Conservation (phyloP, 495 filamentous ascomycete genomes). For the Choiromyces venosus region DNA sequence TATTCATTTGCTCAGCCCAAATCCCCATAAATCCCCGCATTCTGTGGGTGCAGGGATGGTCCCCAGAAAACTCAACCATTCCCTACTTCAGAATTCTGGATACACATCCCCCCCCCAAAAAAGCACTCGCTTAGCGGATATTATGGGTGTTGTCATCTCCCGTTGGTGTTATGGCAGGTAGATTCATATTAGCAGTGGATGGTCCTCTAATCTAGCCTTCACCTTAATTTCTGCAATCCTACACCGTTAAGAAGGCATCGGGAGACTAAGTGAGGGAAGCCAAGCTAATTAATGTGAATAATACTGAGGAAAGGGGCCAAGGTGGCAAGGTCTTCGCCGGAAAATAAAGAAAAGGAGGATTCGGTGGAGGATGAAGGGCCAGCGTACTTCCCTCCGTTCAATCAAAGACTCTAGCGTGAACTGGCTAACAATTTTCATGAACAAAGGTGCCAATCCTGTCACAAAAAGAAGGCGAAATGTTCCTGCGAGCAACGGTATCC, state of each 20-base stretch:
- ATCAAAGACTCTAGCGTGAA: background rate
- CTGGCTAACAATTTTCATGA: background rate
- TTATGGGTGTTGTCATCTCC: background rate
- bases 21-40: background rate
- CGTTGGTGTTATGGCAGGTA: background rate
- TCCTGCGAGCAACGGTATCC: constrained; percentile 45
- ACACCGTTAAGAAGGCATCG: background rate
- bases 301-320: constrained; percentile 6
- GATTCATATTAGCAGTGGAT: background rate
- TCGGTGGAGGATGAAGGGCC: constrained; percentile 36
- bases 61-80: background rate
- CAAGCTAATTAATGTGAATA: background rate
- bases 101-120: no score
- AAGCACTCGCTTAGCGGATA: no score
- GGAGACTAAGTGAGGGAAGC: background rate
- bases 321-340: constrained; percentile 9
- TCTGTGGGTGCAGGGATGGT: background rate
- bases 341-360: constrained; percentile 17
- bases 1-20: background rate
- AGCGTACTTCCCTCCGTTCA: constrained; percentile 22
- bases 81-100: background rate
- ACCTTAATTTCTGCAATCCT: background rate
- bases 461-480: constrained; percentile 47
- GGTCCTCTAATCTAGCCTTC: background rate
- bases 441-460: constrained; percentile 45